phyloP scores from a whole-genome alignment of 345 rosid species.

The Lagerstroemia speciosa region DNA sequence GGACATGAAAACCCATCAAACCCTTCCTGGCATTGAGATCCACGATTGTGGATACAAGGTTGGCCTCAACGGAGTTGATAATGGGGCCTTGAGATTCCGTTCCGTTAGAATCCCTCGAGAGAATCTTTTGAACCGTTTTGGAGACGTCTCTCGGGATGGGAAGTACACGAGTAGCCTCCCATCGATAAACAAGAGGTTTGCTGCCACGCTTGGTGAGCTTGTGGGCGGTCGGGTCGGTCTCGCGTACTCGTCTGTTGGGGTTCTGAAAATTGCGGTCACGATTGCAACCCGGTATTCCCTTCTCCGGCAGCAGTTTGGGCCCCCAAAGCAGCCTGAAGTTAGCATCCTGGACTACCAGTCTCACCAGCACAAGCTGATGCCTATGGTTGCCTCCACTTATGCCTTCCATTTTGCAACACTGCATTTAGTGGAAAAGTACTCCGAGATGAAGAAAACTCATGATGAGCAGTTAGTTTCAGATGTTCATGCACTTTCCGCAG shows the following conservation, averaged over 20 bases:
- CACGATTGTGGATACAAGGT: conserved; percentile 95
- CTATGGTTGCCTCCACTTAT: conserved; percentile 91
- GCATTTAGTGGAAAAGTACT: conserved; percentile 64
- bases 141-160: conserved; percentile 89
- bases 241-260: conserved; percentile 79
- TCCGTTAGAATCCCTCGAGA: conserved; percentile 91
- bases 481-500: conserved; percentile 92
- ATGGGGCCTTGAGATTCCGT: conserved; percentile 83
- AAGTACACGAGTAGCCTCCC: conserved; percentile 88
- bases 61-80: conserved; percentile 95
- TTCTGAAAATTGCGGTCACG: conserved; percentile 70
- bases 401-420: conserved; percentile 83
- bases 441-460: conserved; percentile 74
- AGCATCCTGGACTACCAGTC: conserved; percentile 97
- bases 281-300: conserved; percentile 87
- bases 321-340: conserved; percentile 91
- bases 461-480: conserved; percentile 78
- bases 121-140: conserved; percentile 94
- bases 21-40: conserved; percentile 85
- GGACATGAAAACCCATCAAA: conserved; percentile 70
- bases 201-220: conserved; percentile 94
- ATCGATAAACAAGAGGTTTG: conserved; percentile 87
- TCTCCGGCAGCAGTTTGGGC: conserved; percentile 94
- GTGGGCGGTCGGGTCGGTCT: conserved; percentile 96
- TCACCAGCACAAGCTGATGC: conserved; percentile 99